phyloP scores from a whole-genome alignment of 1,284 basidiomycete species.

The Trichosporon ovoides region DNA sequence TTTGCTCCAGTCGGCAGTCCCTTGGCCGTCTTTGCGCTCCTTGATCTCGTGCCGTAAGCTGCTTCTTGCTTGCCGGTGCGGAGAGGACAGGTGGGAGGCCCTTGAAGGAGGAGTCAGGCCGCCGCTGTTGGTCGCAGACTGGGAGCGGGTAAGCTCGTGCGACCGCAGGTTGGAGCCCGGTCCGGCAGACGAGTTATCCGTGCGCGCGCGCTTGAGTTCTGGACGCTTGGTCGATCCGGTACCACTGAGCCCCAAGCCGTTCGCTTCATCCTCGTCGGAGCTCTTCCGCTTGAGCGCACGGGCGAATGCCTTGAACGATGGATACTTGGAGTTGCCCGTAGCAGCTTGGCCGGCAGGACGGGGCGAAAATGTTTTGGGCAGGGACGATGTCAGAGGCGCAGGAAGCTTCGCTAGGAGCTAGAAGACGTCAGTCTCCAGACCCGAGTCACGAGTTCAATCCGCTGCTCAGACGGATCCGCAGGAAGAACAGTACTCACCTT shows the following conservation, averaged over 20 bases:
- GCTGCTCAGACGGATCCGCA: not conserved
- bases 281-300: constrained; percentile 19
- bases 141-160: constrained; percentile 10
- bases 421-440: not conserved
- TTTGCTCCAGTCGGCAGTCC: constrained; percentile 19
- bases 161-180: not conserved
- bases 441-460: not conserved
- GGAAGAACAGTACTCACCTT: constrained; percentile 24
- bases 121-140: constrained; percentile 2
- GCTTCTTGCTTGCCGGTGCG: constrained; percentile 13
- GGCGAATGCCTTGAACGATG: constrained; percentile 18
- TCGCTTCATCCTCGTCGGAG: not conserved
- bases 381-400: constrained; percentile 32
- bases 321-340: constrained; percentile 3
- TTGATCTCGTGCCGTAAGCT: constrained; percentile 22
- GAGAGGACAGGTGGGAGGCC: constrained; percentile 1
- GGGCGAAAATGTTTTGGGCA: constrained; percentile 10
- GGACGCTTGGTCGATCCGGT: constrained; percentile 8
- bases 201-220: constrained; percentile 18
- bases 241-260: constrained; percentile 27
- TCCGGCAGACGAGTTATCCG: constrained; percentile 1
- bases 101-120: constrained; percentile 11
- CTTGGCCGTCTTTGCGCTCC: constrained; percentile 5
- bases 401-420: constrained; percentile 35
- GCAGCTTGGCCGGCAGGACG: not conserved